Conservation (phyloP, 257 asterid genomes). For the Nicotiana obtusifolia region DNA sequence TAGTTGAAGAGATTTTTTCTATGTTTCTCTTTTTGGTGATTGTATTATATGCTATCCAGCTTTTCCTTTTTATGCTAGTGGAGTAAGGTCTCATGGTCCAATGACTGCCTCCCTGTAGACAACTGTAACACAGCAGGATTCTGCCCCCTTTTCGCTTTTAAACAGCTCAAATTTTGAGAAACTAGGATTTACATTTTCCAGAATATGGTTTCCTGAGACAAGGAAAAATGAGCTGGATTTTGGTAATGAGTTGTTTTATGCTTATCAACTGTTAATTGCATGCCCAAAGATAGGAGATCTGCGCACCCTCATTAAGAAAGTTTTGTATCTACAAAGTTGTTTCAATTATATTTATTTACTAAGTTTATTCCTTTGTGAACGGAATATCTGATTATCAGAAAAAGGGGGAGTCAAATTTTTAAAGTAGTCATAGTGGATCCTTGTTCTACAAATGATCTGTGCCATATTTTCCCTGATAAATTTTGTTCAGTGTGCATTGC, state of each 20-base stretch:
- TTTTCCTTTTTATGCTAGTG: neutral
- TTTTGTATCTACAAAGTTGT: neutral
- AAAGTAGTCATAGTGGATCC: neutral
- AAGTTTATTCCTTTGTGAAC: neutral
- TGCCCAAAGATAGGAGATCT: neutral
- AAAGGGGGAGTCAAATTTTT: neutral
- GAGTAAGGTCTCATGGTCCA: neutral
- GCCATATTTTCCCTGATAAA: neutral
- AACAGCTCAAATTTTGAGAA: neutral
- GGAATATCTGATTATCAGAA: neutral
- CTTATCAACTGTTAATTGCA: neutral
- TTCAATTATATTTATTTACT: neutral
- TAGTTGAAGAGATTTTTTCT: neutral
- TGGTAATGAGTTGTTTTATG: neutral
- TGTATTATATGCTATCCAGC: neutral
- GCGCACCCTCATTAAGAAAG: neutral
- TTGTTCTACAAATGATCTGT: conserved; percentile 1
- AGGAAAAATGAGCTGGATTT: neutral
- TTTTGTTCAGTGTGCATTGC: neutral
- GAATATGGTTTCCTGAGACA: neutral
- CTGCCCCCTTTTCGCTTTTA: neutral
- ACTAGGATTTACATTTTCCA: neutral
- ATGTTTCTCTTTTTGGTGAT: neutral
- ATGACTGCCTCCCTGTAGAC: neutral
- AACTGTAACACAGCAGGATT: neutral